These are phyloP conservation scores for Inonotus hispidus DNA, from an alignment of 1,284 basidiomycete genomes.

Conservation along the genomic window DNA sequence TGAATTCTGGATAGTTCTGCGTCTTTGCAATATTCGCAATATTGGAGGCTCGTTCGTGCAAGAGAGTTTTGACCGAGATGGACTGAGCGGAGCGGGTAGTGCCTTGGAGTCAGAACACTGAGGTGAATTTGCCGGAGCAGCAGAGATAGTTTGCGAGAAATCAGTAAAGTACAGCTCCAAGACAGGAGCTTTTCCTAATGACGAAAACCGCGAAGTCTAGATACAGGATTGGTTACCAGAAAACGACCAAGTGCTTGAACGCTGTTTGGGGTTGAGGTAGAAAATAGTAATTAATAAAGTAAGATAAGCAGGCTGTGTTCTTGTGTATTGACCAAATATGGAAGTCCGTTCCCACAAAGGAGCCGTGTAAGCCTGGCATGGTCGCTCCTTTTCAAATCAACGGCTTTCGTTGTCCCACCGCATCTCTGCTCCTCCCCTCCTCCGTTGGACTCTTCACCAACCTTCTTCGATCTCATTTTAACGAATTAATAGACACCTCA, in stretches of 20 bases:
- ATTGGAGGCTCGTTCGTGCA: no score
- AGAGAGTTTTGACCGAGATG: not conserved
- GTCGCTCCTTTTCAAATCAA: conserved; percentile 15
- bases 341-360: conserved; percentile 1
- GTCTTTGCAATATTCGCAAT: no score
- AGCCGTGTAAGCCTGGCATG: not conserved
- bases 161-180: no score
- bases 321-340: not conserved
- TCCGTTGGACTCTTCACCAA: not conserved
- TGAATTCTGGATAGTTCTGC: no score
- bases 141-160: not conserved
- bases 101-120: not conserved
- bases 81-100: not conserved
- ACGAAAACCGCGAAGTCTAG: not conserved
- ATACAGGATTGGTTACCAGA: not conserved
- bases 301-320: no score
- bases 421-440: not conserved
- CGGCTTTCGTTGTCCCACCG: conserved; percentile 9
- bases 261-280: not conserved
- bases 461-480: conserved; percentile 8
- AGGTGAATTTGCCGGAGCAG: not conserved
- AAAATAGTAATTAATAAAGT: no score
- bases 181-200: no score
- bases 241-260: not conserved
- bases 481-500: not conserved